phyloP scores from a whole-genome alignment of 805 yeast genomes.

The Ogataea nitratoaversa region DNA sequence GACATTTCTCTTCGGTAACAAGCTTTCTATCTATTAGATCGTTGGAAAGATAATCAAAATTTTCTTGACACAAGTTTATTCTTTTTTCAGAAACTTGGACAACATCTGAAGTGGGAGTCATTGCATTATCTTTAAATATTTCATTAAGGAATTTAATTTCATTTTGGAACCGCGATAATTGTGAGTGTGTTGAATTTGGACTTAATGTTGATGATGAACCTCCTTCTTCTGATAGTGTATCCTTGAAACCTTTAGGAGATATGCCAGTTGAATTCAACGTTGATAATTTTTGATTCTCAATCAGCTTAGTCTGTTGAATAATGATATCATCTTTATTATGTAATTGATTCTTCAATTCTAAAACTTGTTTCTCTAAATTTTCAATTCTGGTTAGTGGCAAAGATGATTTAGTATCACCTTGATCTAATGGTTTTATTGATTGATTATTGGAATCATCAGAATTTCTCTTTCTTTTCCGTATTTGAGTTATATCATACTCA shows the following conservation, averaged over 20 bases:
- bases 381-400: no score
- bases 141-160: conserved; percentile 37
- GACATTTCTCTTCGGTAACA: conserved; percentile 57
- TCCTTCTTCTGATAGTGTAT: not conserved
- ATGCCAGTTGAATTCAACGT: not conserved
- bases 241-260: no score
- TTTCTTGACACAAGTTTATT: conserved; percentile 29
- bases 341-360: conserved; percentile 12
- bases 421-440: no score
- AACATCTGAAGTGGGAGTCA: conserved; percentile 42
- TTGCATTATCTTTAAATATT: conserved; percentile 31
- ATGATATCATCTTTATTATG: conserved; percentile 7
- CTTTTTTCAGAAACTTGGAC: conserved; percentile 43
- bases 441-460: no score
- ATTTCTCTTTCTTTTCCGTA: conserved; percentile 44
- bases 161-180: conserved; percentile 31
- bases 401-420: no score
- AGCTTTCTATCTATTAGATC: conserved; percentile 59
- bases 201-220: not conserved
- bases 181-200: conserved; percentile 16
- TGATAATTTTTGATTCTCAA: conserved; percentile 3
- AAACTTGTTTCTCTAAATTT: conserved; percentile 25
- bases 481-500: conserved; percentile 59
- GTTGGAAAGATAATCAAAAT: conserved; percentile 16
- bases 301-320: conserved; percentile 7